Base-by-base conservation (phyloP, 2,329 filamentous ascomycete genomes). In the Aspergillus intermedius region DNA sequence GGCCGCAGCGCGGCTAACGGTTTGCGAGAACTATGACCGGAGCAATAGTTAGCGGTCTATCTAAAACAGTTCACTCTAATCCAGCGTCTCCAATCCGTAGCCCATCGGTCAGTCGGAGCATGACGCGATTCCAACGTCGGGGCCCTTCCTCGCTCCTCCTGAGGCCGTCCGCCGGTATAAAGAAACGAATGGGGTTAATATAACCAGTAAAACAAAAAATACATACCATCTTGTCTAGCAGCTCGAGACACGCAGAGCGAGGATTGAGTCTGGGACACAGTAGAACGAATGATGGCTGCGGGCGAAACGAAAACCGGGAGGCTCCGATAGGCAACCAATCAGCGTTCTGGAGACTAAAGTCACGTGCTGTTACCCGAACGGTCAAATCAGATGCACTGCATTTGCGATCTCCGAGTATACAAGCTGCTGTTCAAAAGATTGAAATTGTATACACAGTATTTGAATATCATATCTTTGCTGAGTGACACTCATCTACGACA, bases 1-100 rank as follows among this genome's bases (percentile, higher is more conserved):
- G 66, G 60, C 61, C 56, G 63, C 65, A 50, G 64, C 63, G 45
- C 65, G 65, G 56, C 64, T 65, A 53, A 63, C 55, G 46, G 65
- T 63, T 47, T 65, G 57, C 54, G 62, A 58, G 60, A 68, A 67
- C 63, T 66, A 45, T 51, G 21, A 42, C 42, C 45, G 19, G 37
- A 35, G 28, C 10, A 7, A 23, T 54, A 44, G 55, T 65, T 57
- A 62, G 58, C 51, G 47, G 49, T 48, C 41, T 43, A 52, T 47
- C 34, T n/a, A 35, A 19, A 13, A 40, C 5, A 40, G 3, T 10
- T 8, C 5, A 21, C 37, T 19, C 10, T 40, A 19, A 12, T 40
- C 19, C 10, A 40, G 37, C 39, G n/a, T 44, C 35, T 46, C 49
- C 45, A 47, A 53, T 35, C 7, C 25, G 9, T 9, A 22, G 12